Conservation (phyloP, 148 eudicot genomes). For the Oxyria digyna region DNA sequence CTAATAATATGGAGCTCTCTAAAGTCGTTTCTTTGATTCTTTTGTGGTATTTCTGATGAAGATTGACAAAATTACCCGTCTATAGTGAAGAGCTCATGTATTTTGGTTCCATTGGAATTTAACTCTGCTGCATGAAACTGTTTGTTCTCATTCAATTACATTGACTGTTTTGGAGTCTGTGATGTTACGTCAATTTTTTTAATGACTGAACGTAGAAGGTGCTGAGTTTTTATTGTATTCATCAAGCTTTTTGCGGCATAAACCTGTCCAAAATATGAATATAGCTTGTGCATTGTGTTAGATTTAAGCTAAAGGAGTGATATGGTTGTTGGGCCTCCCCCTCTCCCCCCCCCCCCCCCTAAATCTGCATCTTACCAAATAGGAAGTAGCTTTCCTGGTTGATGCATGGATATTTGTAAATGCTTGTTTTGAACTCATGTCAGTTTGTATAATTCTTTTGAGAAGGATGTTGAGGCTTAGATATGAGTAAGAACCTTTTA, state of each 20-base stretch:
- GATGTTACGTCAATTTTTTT: not conserved
- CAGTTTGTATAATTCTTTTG: not conserved
- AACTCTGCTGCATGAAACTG: not conserved
- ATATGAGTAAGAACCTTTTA: not conserved
- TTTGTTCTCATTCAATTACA: not conserved
- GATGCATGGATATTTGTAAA: not conserved
- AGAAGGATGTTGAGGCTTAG: not conserved
- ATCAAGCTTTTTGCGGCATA: not conserved
- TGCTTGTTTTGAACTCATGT: not conserved
- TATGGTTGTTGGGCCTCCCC: not conserved
- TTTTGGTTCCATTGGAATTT: not conserved
- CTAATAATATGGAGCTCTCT: not conserved
- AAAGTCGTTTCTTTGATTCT: not conserved
- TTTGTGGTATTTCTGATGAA: not conserved
- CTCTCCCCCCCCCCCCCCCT: not conserved
- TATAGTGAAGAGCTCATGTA: not conserved
- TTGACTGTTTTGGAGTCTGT: not conserved
- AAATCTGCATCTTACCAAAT: not conserved
- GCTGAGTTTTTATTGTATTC: not conserved
- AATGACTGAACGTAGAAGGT: not conserved
- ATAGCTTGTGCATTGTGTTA: too few species aligned
- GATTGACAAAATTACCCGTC: not conserved
- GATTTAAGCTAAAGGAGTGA: not conserved
- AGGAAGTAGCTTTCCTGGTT: not conserved
- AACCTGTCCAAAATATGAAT: too few species aligned